Conservation (phyloP, 2,329 filamentous ascomycete genomes). For the Sporothrix schenckii region DNA sequence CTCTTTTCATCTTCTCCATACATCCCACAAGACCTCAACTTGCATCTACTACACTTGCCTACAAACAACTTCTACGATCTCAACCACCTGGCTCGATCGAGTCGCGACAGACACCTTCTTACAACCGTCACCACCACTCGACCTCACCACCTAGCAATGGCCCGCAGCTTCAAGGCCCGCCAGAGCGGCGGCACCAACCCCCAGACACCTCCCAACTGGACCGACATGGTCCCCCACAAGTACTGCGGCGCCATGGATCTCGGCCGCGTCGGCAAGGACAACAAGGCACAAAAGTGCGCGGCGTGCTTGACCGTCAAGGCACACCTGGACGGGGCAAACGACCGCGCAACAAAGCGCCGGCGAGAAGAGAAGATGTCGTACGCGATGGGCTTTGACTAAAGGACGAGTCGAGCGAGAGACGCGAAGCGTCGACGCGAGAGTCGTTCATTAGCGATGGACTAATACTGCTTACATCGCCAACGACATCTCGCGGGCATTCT, state of each 20-base stretch:
- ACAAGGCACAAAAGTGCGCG: conserved; percentile 33
- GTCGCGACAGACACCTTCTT: background rate
- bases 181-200: conserved; percentile 21
- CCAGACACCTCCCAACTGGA: conserved; percentile 34
- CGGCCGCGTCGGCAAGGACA: conserved; percentile 32
- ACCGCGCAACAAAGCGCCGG: conserved; percentile 28
- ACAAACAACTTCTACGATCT: background rate
- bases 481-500: too few species aligned
- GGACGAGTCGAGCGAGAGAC: background rate
- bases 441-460: too few species aligned
- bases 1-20: background rate
- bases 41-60: background rate
- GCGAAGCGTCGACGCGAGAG: background rate
- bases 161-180: conserved; percentile 33
- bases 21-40: background rate
- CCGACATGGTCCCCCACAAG: conserved; percentile 31
- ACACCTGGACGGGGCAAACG: conserved; percentile 12
- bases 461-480: too few species aligned
- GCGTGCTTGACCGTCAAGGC: conserved; percentile 32
- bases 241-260: conserved; percentile 33
- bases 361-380: conserved; percentile 33
- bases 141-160: conserved; percentile 12
- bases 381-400: conserved; percentile 5
- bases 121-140: background rate
- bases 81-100: background rate